Base-by-base conservation (phyloP, 1,284 basidiomycete species). In the Austroboletus novae-zelandiae region DNA sequence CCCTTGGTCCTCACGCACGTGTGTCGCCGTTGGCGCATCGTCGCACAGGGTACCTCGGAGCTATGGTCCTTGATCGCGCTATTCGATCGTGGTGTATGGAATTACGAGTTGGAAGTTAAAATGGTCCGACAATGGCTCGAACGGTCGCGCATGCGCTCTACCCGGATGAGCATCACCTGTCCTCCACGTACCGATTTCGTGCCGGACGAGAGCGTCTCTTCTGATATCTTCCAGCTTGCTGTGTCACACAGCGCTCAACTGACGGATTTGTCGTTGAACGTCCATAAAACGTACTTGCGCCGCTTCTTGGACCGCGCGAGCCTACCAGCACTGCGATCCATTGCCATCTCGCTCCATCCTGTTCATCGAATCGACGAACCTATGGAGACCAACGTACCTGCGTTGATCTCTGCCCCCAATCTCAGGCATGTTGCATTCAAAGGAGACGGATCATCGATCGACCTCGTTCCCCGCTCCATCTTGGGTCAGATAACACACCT, bases 1-100 rank as follows among this genome's bases (percentile, higher is more conserved):
- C 65, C 65, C 2, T 50, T 67, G 5, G 47, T 70, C 40, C 65
- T 67, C 32, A 63, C 64, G 1, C 65, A 65, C n/a, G 57, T 67
- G 23, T 67, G 65, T 50, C 68, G 57, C 20, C 57, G 67, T 18
- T 67, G 65, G 65, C 54, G 65, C 39, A 41, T 39, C 4, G 52
- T 70, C 35, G 64, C 45, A 27, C 54, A 58, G n/a, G 52, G 56
- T 1, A 59, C 67, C 3, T 64, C 65, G 4, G 64, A 67, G 43
- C 52, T 67, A 1, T 67, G 65, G 65, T 56, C 68, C 9, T 62
- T 66, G 43, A 52, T 67, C 17, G 47, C 62, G n/a, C 37, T 66
- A 4, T 30, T 47, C 13, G 64, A 65, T 37, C 55, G 48, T 30
- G 67, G 64, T n/a, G 47, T 54, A 20, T 65, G 64, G 64, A 69